phyloP scores from a whole-genome alignment of 352 stramenopile genomes.

The Phytophthora hybrid region DNA sequence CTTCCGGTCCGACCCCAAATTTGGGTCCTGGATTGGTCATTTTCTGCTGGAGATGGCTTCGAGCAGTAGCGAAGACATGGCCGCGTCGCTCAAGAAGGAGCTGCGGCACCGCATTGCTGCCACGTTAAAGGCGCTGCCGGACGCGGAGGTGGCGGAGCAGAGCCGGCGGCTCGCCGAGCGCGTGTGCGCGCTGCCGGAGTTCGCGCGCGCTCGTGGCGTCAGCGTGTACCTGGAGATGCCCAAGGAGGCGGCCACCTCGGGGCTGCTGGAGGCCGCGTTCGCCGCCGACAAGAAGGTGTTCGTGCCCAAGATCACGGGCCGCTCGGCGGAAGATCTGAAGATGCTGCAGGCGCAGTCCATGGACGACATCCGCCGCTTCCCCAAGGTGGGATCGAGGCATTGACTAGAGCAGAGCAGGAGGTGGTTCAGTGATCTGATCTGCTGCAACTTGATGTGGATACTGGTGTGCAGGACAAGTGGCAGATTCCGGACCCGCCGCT shows the following conservation, averaged over 20 bases:
- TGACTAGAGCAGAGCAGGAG: slow-evolving; percentile 1
- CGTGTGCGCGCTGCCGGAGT: slow-evolving; percentile 64
- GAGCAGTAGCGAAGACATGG: slow-evolving; percentile 37
- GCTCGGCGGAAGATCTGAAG: slow-evolving; percentile 68
- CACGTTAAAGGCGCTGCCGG: slow-evolving; percentile 48
- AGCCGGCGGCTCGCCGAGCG: slow-evolving; percentile 57
- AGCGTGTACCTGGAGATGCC: slow-evolving; percentile 91
- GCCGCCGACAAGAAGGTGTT: slow-evolving; percentile 78
- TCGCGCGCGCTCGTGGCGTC: slow-evolving; percentile 48
- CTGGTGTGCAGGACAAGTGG: slow-evolving; percentile 80
- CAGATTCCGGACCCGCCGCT: slow-evolving; percentile 84
- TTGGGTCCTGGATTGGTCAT: slow-evolving; percentile 11
- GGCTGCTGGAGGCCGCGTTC: slow-evolving; percentile 68
- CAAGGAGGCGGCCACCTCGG: slow-evolving; percentile 70
- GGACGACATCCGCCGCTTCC: slow-evolving; percentile 80
- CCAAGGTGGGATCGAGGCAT: slow-evolving; percentile 56
- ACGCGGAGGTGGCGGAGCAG: slow-evolving; percentile 57
- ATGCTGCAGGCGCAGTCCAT: slow-evolving; percentile 79
- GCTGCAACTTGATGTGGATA: neutral
- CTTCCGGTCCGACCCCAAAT: slow-evolving; percentile 13
- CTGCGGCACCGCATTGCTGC: slow-evolving; percentile 66
- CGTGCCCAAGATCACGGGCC: slow-evolving; percentile 88
- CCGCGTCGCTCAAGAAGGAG: slow-evolving; percentile 58
- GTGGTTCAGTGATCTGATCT: slow-evolving; percentile 27
- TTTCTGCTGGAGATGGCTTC: slow-evolving; percentile 2